Base-by-base conservation (phyloP, 2,329 filamentous ascomycete genomes). In the Parafenestella ontariensis region DNA sequence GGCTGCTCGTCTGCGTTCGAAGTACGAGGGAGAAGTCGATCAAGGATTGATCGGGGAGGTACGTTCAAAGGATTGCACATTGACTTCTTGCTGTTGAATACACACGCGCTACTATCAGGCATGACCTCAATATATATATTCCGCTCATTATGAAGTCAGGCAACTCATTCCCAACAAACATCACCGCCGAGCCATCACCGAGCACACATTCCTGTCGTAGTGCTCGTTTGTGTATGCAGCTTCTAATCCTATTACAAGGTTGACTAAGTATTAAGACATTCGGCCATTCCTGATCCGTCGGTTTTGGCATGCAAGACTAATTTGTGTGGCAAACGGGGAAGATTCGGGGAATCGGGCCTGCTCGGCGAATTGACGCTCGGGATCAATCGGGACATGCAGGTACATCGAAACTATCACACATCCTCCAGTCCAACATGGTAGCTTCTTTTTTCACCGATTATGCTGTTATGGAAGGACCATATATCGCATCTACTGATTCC, bases 141-240 rank as follows among this genome's bases (percentile, higher is more conserved):
- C 17, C 9, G 26, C 17, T 7, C 20, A 42, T 42, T 9, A 17
- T 45, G 3, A 36, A 23, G 10, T 20, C 1, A 24, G 13, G 34
- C 21, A 23, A 9, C 23, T 41, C 5, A n/a, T 17, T 42, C 33
- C 34, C 48, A 50, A 52, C 41, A 55, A 49, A 41, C 1, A 20
- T 18, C 17, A 45, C 24, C 18, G 26, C 58, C 58, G 58, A 60
- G 48, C 23, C 44, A 58, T 60, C 58, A 20, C 58, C 58, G 58
- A 58, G 46, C n/a, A 49, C 24, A 28, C 6, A 26, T 17, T 29
- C 13, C 18, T 26, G 23, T 11, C 15, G 17, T 10, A 3, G 3
- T 43, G 3, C n/a, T 5, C 15, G 7, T 18, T 40, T 23, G 15
- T 2, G 26, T 20, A 15, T 13, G 10, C 8, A n/a, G 15, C 24